A percentile compares a stretch with the other conserved stretches of the same genome.
These are phyloP conservation scores for Aspergillus transmontanensis DNA, from an alignment of 2,329 filamentous ascomycete genomes.

Conservation along the genomic window DNA sequence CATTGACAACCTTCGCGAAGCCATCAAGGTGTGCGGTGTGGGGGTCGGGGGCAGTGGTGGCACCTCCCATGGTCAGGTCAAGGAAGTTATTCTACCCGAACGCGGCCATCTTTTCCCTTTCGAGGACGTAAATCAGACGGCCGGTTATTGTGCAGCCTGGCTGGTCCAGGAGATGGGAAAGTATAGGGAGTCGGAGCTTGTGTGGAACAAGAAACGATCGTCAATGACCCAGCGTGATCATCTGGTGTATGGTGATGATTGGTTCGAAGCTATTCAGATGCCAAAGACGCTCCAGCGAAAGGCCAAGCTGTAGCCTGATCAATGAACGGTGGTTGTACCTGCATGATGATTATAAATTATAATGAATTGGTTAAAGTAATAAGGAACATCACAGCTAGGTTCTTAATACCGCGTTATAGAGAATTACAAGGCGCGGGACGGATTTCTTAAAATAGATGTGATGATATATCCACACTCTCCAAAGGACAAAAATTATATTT, in stretches of 20 bases:
- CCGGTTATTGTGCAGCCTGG: constrained; percentile 4
- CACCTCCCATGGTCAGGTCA: constrained; percentile 55
- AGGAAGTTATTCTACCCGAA: constrained; percentile 21
- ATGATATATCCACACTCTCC: too few relatives aligned
- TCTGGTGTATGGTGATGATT: constrained; percentile 2
- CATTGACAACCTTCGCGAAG: constrained; percentile 25
- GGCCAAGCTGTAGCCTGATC: not conserved
- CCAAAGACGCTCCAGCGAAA: not conserved
- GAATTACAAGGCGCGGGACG: too few relatives aligned
- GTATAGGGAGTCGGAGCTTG: not conserved
- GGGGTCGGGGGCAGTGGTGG: constrained; percentile 35
- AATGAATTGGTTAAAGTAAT: not conserved
- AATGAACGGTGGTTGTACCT: not conserved
- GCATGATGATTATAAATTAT: not conserved
- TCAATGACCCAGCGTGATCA: constrained; percentile 3
- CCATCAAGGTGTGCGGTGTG: constrained; percentile 32
- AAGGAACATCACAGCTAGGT: not conserved
- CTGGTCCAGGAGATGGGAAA: not conserved
- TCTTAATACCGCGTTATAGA: too few relatives aligned
- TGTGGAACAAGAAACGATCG: constrained; percentile 6
- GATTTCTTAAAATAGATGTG: not conserved
- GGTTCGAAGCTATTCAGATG: constrained; percentile 1
- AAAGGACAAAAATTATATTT: not conserved
- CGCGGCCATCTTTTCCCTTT: constrained; percentile 11
- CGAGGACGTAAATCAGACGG: constrained; percentile 1